A percentile compares a stretch with the other conserved stretches of the same genome.
phyloP scores from a whole-genome alignment of 257 asterid species.

The Striga asiatica region DNA sequence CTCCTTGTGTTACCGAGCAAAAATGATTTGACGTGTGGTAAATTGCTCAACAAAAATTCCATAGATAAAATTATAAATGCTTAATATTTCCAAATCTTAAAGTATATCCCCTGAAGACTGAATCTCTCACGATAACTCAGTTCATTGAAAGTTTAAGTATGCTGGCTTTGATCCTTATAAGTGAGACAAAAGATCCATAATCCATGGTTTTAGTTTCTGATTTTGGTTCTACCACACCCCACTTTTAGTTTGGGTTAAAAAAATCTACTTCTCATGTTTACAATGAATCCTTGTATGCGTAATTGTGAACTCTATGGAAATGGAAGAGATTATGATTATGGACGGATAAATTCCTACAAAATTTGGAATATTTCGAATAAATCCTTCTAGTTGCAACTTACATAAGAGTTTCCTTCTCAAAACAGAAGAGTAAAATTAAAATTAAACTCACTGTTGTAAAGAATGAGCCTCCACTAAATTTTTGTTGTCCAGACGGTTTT shows the following conservation, averaged over 20 bases:
- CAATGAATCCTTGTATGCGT: not conserved
- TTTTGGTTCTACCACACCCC: not conserved
- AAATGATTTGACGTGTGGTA: too few species aligned
- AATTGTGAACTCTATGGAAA: not conserved
- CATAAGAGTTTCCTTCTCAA: constrained; percentile 10
- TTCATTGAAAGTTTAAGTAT: not conserved
- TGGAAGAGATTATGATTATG: not conserved
- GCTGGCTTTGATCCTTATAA: not conserved
- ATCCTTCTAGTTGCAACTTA: not conserved
- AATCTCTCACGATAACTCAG: not conserved
- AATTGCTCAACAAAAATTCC: not conserved
- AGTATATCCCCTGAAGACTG: not conserved
- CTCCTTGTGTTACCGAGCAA: too few species aligned
- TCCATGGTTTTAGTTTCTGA: not conserved
- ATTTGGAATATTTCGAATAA: too few species aligned
- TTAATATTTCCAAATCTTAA: not conserved
- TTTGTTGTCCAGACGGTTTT: constrained; percentile 29
- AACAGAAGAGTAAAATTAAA: constrained; percentile 11
- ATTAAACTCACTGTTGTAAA: constrained; percentile 42
- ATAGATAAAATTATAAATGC: not conserved
- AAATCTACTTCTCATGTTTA: not conserved
- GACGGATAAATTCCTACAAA: not conserved
- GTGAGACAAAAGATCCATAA: not conserved
- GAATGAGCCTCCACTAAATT: constrained; percentile 65
- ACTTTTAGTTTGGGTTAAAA: not conserved